Base-by-base conservation (phyloP, 192 early-diverging fungal species). In the Lunasporangiospora selenospora region DNA sequence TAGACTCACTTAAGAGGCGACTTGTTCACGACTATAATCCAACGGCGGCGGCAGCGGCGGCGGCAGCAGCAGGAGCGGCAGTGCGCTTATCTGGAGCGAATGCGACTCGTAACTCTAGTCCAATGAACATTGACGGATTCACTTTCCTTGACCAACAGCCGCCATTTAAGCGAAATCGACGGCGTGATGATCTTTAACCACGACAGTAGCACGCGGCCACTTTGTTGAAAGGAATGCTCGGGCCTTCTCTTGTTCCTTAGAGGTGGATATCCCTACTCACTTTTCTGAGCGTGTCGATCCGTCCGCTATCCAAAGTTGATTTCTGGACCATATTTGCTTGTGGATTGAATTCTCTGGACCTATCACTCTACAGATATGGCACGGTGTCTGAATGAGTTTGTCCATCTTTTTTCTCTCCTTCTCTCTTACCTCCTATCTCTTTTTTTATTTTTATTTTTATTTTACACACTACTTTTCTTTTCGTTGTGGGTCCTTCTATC, bases 11-110 rank as follows among this genome's bases (percentile, higher is more conserved):
- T 11, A 73, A 73, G 36, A 40, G 69, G 32, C 53, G 69, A 30
- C 63, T 56, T 58, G 69, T 49, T 10, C 69, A 73, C 29, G 69
- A 73, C 42, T 58, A 58, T 19, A 73, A 73, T 19, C n/a, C 46
- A 41, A 53, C 67, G 0, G 58, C 69, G 0, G 58, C 13, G 46
- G 54, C 60, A 5, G 57, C 63, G 53, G 47, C 69, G 18, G 69
- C 54, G 15, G 45, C 45, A 15, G 29, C 23, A n/a, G n/a, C n/a
- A 21, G 27, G 48, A 2, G 53, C 26, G 30, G 41, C 55, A 24
- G n/a, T n/a, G n/a, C n/a, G n/a, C n/a, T n/a, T n/a, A n/a, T n/a
- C n/a, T n/a, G n/a, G n/a, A n/a, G n/a, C n/a, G n/a, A n/a, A n/a
- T n/a, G n/a, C n/a, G n/a, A 58, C 48, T 5, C 46, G 54, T 12